Base-by-base conservation (phyloP, 169 alveolate species). In the Cryptosporidium parvum region DNA sequence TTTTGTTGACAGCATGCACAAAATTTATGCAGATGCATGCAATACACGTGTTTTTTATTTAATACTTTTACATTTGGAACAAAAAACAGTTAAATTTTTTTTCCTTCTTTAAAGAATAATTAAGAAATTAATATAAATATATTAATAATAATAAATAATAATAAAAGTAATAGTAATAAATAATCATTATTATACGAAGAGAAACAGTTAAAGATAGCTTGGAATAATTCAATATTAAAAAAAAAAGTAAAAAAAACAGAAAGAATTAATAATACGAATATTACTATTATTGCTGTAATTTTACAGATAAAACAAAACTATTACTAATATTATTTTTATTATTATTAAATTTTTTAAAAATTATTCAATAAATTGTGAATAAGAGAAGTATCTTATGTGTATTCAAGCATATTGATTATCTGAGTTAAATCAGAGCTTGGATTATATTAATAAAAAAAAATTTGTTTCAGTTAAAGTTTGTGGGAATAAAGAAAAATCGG, bases 1-100 rank as follows among this genome's bases (percentile, higher is more conserved):
- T 56, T n/a, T 69, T 23, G 48, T 71, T 42, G 65, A 14, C 0
- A 71, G 44, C 61, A 71, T 71, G 85, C 85, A 71, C n/a, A 48
- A 37, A 45, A 29, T 69, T 69, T 16, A 8, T 16, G 69, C 23
- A 48, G 23, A 48, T 71, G 48, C 85, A 71, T 71, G 85, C 45
- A 71, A 51, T 21, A 26, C 85, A 71, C 85, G 85, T 71, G 85
- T 44, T 69, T 42, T 69, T 6, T 37, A 33, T 35, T 42, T 26
- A 16, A 29, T 4, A 18, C 0, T 51, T 69, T 9, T 18, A 29
- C 37, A 68, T 37, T 68, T 68, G 18, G 21, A 65, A 65, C 14
- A 29, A 18, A 65, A 14, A 21, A 65, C 39, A 35, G 26, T 65
- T 35, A 44, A 37, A 18, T 69, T 69, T 35, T 69, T 39, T 35